These are phyloP conservation scores for Rhizoclosmatium globosum DNA, from an alignment of 192 early-diverging fungal genomes.

Conservation along the genomic window DNA sequence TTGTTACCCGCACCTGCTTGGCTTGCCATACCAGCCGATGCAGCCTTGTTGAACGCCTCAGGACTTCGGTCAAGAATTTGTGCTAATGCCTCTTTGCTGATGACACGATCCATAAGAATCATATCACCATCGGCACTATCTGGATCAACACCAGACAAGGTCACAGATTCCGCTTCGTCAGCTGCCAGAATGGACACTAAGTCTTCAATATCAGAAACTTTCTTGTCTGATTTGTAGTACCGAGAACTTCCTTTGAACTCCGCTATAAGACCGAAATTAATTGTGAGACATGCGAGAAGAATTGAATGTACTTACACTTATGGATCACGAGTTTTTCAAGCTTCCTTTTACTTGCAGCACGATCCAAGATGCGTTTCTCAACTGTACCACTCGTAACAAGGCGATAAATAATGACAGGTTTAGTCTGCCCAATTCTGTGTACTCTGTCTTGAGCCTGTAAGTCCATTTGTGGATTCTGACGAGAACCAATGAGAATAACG, in stretches of 20 bases:
- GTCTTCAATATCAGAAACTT: conserved; percentile 57
- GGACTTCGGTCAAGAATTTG: conserved; percentile 51
- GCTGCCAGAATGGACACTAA: conserved; percentile 76
- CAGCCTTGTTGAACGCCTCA: conserved; percentile 41
- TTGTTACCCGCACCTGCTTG: background rate
- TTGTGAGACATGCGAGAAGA: background rate
- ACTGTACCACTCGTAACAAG: conserved; percentile 86
- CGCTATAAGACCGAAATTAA: conserved; percentile 11
- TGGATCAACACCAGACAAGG: conserved; percentile 25
- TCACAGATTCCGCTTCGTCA: conserved; percentile 75
- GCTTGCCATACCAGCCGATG: background rate
- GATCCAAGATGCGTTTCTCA: conserved; percentile 82
- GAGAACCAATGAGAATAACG: conserved; percentile 1
- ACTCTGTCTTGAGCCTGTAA: conserved; percentile 93
- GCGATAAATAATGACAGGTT: conserved; percentile 91
- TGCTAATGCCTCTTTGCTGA: conserved; percentile 52
- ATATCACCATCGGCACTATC: conserved; percentile 27
- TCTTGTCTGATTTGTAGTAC: conserved; percentile 48
- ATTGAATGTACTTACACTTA: conserved; percentile 50
- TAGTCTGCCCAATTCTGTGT: conserved; percentile 95
- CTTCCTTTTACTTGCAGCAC: conserved; percentile 84
- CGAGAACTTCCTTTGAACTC: conserved; percentile 52
- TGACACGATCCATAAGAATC: conserved; percentile 42
- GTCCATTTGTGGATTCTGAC: conserved; percentile 97
- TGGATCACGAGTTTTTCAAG: conserved; percentile 97